These are phyloP conservation scores for Hagleromyces aurorensis DNA, from an alignment of 805 yeast genomes.

Conservation along the genomic window DNA sequence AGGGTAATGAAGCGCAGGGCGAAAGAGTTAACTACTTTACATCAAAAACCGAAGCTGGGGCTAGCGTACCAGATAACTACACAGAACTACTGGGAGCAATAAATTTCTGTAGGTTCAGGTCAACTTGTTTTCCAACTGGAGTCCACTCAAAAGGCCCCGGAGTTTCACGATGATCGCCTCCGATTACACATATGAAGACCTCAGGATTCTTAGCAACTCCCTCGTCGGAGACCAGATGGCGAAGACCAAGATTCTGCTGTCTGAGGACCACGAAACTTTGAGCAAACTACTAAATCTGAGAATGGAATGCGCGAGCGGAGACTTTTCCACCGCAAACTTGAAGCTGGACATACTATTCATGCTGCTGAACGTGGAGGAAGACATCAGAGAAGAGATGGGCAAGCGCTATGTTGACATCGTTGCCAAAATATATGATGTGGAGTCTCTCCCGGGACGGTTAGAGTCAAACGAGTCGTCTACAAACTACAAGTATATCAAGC, in stretches of 20 bases:
- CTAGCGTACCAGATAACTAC: too few species aligned
- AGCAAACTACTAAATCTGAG: conserved; percentile 8
- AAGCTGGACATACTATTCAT: conserved; percentile 21
- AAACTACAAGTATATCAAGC: conserved; percentile 15
- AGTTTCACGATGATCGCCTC: too few species aligned
- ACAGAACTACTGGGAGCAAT: too few species aligned
- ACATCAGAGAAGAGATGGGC: conserved; percentile 16
- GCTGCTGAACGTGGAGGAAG: conserved; percentile 15
- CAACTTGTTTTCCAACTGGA: too few species aligned
- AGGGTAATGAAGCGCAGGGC: too few species aligned
- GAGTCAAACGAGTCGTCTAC: conserved; percentile 6
- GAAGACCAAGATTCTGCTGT: conserved; percentile 10
- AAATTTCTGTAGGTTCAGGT: too few species aligned
- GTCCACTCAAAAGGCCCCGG: too few species aligned
- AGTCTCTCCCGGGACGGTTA: conserved; percentile 7
- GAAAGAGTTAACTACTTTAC: too few species aligned
- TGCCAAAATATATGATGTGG: conserved; percentile 6
- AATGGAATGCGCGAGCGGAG: background rate
- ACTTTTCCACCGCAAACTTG: conserved; percentile 3
- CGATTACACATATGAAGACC: conserved; percentile 6
- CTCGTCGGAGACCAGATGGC: conserved; percentile 18
- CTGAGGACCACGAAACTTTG: conserved; percentile 4
- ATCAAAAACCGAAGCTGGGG: too few species aligned
- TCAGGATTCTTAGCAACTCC: conserved; percentile 7
- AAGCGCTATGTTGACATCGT: conserved; percentile 10